A percentile compares a stretch with the other conserved stretches of the same genome.
Evolutionary conservation across 768 basidiomycete species (phyloP).

Genomic region (Naematelia aurantialba): DNA sequence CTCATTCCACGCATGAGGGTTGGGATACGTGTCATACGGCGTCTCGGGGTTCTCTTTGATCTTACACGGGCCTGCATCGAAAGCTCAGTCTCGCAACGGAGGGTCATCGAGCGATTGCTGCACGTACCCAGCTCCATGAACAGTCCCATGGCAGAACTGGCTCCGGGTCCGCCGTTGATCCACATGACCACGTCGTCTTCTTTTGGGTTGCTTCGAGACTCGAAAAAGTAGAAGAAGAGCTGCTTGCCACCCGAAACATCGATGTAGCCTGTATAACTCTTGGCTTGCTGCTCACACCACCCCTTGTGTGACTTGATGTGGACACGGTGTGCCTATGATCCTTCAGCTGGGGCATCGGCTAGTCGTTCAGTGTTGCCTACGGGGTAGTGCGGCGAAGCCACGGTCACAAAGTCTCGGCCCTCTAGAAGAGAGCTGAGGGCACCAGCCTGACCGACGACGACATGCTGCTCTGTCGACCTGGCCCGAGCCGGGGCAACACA

Average conservation of each 20-base stretch:
- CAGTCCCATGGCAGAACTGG: slow-evolving; percentile 60
- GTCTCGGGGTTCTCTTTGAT: neutral
- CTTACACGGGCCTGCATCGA: neutral
- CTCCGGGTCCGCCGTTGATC: slow-evolving; percentile 58
- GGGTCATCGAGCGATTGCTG: slow-evolving; percentile 1
- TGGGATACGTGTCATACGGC: slow-evolving; percentile 22
- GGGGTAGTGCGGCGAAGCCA: slow-evolving; percentile 32
- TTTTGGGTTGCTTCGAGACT: slow-evolving; percentile 56
- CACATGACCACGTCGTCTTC: slow-evolving; percentile 50
- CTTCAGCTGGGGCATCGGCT: neutral
- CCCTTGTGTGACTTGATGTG: slow-evolving; percentile 53
- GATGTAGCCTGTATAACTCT: slow-evolving; percentile 48
- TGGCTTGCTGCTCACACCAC: slow-evolving; percentile 55
- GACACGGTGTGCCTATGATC: slow-evolving; percentile 38
- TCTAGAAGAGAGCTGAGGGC: neutral
- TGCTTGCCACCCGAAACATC: slow-evolving; percentile 45
- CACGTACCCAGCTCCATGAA: slow-evolving; percentile 64
- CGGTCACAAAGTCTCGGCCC: slow-evolving; percentile 24
- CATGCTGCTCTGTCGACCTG: neutral
- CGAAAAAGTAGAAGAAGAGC: slow-evolving; percentile 67
- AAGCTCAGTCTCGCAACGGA: too few relatives aligned
- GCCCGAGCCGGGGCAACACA: too few relatives aligned
- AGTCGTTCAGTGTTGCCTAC: slow-evolving; percentile 4
- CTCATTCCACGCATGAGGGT: slow-evolving; percentile 42
- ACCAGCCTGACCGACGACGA: neutral